Percentiles rank a stretch among this genome's conserved stretches.
Evolutionary conservation across 2,329 filamentous ascomycete species (phyloP).

Genomic region (Penicillium decumbens): DNA sequence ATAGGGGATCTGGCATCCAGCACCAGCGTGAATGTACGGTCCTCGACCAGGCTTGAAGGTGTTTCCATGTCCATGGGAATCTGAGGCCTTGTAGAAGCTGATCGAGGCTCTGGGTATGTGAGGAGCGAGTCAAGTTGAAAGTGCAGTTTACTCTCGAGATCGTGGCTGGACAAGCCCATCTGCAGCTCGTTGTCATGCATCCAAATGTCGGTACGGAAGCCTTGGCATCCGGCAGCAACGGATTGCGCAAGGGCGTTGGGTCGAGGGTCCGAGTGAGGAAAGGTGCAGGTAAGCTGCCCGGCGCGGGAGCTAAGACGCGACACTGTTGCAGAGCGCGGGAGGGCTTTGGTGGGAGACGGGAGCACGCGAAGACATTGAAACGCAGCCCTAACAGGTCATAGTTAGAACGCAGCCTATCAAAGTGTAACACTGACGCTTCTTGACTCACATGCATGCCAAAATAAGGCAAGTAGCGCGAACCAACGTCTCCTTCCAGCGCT

Average conservation of each 20-base stretch:
- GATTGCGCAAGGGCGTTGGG: conserved; percentile 20
- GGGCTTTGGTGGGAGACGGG: not conserved
- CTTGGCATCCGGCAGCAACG: conserved; percentile 24
- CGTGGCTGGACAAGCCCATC: conserved; percentile 14
- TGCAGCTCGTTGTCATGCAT: conserved; percentile 22
- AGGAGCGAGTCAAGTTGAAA: conserved; percentile 25
- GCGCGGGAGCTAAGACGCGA: conserved; percentile 10
- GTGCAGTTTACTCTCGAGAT: conserved; percentile 17
- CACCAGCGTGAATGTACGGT: conserved; percentile 21
- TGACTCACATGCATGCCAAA: conserved; percentile 21
- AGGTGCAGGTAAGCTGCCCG: conserved; percentile 19
- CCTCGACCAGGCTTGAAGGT: conserved; percentile 1
- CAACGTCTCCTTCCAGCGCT: conserved; percentile 20
- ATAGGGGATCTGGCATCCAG: conserved; percentile 22
- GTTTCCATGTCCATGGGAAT: not conserved
- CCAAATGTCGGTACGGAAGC: conserved; percentile 26
- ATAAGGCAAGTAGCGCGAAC: conserved; percentile 24
- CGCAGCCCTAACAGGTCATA: conserved; percentile 8
- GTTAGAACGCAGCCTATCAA: not conserved
- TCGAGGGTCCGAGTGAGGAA: conserved; percentile 17
- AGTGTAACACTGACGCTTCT: not conserved
- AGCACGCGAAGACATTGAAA: conserved; percentile 13
- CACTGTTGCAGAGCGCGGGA: conserved; percentile 11
- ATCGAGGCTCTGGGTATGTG: conserved; percentile 12
- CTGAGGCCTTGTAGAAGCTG: conserved; percentile 1